Evolutionary conservation across 176 grass and related monocot genomes (phyloP), one percentile per base, ranked within the genome.

Genomic region (Luzula sylvatica): DNA sequence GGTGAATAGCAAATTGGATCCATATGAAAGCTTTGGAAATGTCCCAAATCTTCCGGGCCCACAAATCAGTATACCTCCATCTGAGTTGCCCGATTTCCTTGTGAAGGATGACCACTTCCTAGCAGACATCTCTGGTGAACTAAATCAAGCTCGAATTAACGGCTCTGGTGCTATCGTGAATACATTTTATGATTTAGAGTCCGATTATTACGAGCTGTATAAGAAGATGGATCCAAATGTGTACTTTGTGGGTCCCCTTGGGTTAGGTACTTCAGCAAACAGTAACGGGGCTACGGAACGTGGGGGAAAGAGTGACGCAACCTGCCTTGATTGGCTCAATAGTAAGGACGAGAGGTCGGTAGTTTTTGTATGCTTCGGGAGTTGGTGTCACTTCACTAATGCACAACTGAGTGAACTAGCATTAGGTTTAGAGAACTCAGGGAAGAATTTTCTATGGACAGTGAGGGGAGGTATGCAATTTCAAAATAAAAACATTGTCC

Each of bases 281-380:
- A 50, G 15, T 46, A 20, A 14, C 17, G 1, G 17, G 13, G 29
- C 27, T 51, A 40, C 12, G 21, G n/a, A 1, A 0, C 20, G 1
- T 0, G 8, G 9, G 1, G 4, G 26, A 9, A 18, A n/a, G 0
- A 23, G 52, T 4, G 5, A 4, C 14, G n/a, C 0, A 6, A 14
- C 11, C 0, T 77, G 67, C 40, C 43, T 83, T 26, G 0, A 1
- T 1, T 83, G 79, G 79, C 35, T 83, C 0, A 62, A 23, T 46
- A 5, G 40, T 1, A 68, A 7, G 32, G 52, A 51, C 0, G 64
- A 4, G 6, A 13, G 18, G 0, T 83, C 74, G 0, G 80, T 77
- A 21, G 39, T 77, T 39, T 83, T 42, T 42, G 1, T 76, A 3
- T 78, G 73, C 55, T 73, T 83, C 25, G 80, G 73, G 11, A 69